Base-by-base conservation (phyloP, 805 yeast species). In the Yarrowia deformans region DNA sequence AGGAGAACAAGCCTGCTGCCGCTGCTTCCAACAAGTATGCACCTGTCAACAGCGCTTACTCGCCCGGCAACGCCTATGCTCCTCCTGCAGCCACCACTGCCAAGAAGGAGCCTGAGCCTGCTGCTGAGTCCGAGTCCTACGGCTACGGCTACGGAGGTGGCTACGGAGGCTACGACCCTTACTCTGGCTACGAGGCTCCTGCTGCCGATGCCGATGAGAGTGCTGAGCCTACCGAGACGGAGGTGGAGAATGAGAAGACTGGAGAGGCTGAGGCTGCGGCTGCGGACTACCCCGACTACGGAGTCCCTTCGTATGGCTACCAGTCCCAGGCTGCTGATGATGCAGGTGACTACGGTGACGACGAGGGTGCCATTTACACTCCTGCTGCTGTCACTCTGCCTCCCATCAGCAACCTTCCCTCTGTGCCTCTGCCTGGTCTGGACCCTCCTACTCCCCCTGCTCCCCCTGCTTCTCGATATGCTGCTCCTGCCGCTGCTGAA, bases 211-310 rank as follows among this genome's bases (percentile, higher is more conserved):
- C 12, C 34, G 54, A 50, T 1, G 50, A 35, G 34, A 40, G 39
- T 23, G 67, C 56, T 16, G 80, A 77, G 58, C 58, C 58, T 66
- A 79, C 75, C 46, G 76, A 73, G 43, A 78, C 77, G 3, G 69
- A 50, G 19, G 46, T 58, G 14, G 64, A 54, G 34, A 67, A 56
- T 64, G 73, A 37, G 69, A 40, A 49, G 50, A 64, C 45, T 32
- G 68, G 54, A 8, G 46, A 70, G 63, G 43, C 58, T 8, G 56
- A 60, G 58, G 69, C 61, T 16, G 45, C 37, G 10, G 35, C 52
- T 9, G 16, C 82, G 77, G 52, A 67, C 16, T 72, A 70, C 34
- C 72, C 71, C 7, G 63, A 52, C 23, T 73, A 75, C 32, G 66
- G 66, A 72, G 66, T 45, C 69, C 72, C 74, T 18, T 63, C 67